Evolutionary conservation across 2,329 filamentous ascomycete species (phyloP).

Genomic region (Huntiella savannae): DNA sequence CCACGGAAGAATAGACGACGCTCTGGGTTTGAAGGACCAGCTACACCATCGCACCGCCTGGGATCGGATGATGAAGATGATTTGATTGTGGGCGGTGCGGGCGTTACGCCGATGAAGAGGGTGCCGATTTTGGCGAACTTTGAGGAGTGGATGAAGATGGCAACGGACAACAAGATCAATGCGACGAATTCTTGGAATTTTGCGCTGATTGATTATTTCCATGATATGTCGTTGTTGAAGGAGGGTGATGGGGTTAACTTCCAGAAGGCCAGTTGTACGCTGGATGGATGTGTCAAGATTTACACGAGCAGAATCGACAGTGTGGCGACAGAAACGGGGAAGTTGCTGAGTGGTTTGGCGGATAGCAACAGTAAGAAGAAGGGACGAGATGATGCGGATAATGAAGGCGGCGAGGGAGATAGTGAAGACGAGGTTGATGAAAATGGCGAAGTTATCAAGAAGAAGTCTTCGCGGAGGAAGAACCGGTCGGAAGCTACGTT

Average conservation of each 20-base stretch:
- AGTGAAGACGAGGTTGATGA: slow-evolving; percentile 40
- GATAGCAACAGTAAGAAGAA: slow-evolving; percentile 66
- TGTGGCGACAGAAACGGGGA: slow-evolving; percentile 91
- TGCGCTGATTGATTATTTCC: slow-evolving; percentile 98
- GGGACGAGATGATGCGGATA: slow-evolving; percentile 38
- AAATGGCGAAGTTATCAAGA: slow-evolving; percentile 39
- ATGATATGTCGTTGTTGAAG: slow-evolving; percentile 93
- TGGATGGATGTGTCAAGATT: slow-evolving; percentile 97
- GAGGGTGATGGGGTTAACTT: slow-evolving; percentile 97
- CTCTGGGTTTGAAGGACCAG: slow-evolving; percentile 34
- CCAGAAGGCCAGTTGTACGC: slow-evolving; percentile 90
- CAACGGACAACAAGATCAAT: slow-evolving; percentile 98
- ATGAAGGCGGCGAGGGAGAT: slow-evolving; percentile 39
- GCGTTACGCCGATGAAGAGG: slow-evolving; percentile 87
- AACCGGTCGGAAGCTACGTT: slow-evolving; percentile 84
- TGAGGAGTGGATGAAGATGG: slow-evolving; percentile 99
- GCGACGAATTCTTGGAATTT: slow-evolving; percentile 98
- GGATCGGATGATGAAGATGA: slow-evolving; percentile 38
- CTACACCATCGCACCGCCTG: slow-evolving; percentile 31
- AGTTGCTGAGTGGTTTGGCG: slow-evolving; percentile 78
- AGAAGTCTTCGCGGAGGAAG: slow-evolving; percentile 52
- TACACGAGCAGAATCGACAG: slow-evolving; percentile 97
- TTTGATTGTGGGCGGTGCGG: slow-evolving; percentile 49
- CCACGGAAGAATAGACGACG: slow-evolving; percentile 43
- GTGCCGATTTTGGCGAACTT: slow-evolving; percentile 94